Evolutionary conservation across 805 yeast genomes (phyloP), one percentile per base, ranked within the genome.

Genomic region (Yamadazyma paraphyllophila): DNA sequence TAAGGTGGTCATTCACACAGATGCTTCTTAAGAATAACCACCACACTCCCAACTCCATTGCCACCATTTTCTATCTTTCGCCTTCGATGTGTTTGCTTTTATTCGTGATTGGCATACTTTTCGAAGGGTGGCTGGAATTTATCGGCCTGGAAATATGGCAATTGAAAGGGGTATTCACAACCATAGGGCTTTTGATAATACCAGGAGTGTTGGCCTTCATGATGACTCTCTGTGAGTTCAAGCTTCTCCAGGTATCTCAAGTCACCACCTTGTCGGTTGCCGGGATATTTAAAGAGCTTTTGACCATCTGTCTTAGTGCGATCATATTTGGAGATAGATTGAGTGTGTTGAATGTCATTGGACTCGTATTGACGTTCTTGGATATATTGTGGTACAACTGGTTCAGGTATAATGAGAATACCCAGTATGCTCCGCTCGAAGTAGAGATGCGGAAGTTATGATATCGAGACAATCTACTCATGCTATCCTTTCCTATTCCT

Each of bases 1-100:
- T 94, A 42, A 77, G 99, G 51, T 94, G 99, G 99, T 92, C 96
- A 1, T 78, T 91, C 50, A 90, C 98, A 1, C 98, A 94, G 60
- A 63, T 94, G 16, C 73, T 92, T 30, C 68, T 94, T 41, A 84
- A 78, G 53, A 73, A 71, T 24, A 54, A 54, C 32, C 43, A 44
- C 10, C 67, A 80, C 43, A 79, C 83, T 4, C 76, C 77, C 32
- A 83, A 91, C 59, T 95, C 99, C 2, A 80, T 94, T 14, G 73
- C 84, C 33, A 88, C 97, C 7, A 90, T 94, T 36, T 73, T 86
- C 54, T 88, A 87, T 59, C 66, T 94, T 13, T 81, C 96, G 0
- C 98, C 99, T 1, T 74, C 85, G 7, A 92, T 91, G 94, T 81
- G 83, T 46, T 40, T 78, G 1, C 67, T 80, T 0, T 67, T 94